Conservation (phyloP, 306 rosid species). For the Purshia tridentata region DNA sequence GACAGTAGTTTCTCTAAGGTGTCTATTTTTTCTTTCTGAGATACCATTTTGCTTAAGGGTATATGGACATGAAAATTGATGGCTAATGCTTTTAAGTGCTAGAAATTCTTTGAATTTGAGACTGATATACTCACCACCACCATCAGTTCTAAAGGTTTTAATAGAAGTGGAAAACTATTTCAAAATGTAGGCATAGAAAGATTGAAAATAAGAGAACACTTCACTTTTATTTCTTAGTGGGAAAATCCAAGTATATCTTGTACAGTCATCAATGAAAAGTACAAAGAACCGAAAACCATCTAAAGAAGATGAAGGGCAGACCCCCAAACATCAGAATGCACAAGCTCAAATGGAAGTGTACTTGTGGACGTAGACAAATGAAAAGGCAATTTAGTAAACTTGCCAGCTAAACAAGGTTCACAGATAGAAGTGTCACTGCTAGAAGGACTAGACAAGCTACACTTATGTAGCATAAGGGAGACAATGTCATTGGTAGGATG, state of each 20-base stretch:
- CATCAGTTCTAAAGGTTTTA: no score
- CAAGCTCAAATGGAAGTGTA: neutral
- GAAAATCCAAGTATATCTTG: neutral
- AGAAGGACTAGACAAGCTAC: neutral
- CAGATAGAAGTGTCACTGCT: neutral
- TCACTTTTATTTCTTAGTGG: neutral
- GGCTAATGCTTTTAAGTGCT: no score
- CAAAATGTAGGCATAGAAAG: neutral
- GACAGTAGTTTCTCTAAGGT: no score
- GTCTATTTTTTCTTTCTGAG: neutral
- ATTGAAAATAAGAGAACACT: neutral
- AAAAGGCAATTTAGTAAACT: neutral
- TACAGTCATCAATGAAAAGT: neutral
- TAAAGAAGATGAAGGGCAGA: neutral
- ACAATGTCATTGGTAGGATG: neutral
- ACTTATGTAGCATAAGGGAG: neutral
- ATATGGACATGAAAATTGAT: no score
- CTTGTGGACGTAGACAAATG: neutral
- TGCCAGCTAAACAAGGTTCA: neutral
- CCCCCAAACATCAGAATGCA: neutral
- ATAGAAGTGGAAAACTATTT: no score
- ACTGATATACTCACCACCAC: no score
- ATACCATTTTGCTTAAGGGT: neutral
- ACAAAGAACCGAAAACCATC: neutral
- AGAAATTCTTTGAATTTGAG: no score